A percentile compares a stretch with the other conserved stretches of the same genome.
These are phyloP conservation scores for Obelidium mucronatum DNA, from an alignment of 192 early-diverging fungal genomes.

Conservation along the genomic window DNA sequence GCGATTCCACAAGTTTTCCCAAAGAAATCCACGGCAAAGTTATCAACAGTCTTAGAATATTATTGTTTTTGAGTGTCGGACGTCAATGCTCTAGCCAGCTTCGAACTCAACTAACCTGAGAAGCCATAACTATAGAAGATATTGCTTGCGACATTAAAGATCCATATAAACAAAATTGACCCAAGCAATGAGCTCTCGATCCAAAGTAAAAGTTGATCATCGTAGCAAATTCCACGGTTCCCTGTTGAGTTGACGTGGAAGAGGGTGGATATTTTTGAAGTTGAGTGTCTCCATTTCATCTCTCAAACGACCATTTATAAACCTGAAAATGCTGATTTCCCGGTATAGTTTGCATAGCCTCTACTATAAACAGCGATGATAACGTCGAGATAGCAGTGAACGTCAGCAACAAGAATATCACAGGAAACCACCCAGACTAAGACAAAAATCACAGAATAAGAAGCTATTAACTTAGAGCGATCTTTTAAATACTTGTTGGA, in stretches of 20 bases:
- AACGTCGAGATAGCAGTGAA: conserved; percentile 34
- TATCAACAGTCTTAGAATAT: conserved; percentile 50
- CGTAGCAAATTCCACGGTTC: conserved; percentile 64
- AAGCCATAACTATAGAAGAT: conserved; percentile 53
- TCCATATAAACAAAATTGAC: conserved; percentile 31
- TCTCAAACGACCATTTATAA: neutral
- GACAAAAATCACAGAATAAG: neutral
- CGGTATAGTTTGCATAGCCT: conserved; percentile 58
- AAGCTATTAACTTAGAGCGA: neutral
- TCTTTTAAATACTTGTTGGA: conserved; percentile 37
- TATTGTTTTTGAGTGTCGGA: neutral
- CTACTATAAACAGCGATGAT: conserved; percentile 44
- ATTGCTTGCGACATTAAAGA: conserved; percentile 55
- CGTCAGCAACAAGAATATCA: conserved; percentile 37
- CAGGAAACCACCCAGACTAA: conserved; percentile 50
- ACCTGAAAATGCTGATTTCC: conserved; percentile 57
- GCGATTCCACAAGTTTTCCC: conserved; percentile 51
- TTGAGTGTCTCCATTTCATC: too few relatives aligned
- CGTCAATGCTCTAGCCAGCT: neutral
- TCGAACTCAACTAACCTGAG: conserved; percentile 44
- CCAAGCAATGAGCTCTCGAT: conserved; percentile 1
- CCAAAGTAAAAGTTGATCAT: conserved; percentile 64
- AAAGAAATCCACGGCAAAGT: conserved; percentile 57
- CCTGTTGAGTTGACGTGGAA: conserved; percentile 37
- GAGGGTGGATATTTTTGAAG: neutral